Percentiles rank a stretch among this genome's conserved stretches.
Evolutionary conservation across 1,284 basidiomycete species (phyloP).

Genomic region (Cryptococcus sp.): DNA sequence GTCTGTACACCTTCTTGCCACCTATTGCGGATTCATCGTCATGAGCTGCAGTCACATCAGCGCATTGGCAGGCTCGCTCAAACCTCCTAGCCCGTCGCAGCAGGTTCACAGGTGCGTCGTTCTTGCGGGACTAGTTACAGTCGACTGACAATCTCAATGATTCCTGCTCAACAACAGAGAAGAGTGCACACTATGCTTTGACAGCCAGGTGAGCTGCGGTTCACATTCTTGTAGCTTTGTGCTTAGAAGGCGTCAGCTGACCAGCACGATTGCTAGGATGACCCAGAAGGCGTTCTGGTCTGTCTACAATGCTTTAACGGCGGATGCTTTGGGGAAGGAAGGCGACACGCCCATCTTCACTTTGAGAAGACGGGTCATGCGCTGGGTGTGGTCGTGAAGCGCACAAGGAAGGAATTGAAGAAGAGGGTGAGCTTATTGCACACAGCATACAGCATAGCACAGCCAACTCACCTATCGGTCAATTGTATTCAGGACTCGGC

Average conservation of each 20-base stretch:
- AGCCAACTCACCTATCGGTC: too few species aligned
- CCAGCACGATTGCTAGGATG: conserved; percentile 59
- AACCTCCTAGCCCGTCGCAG: conserved; percentile 40
- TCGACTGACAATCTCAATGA: not conserved
- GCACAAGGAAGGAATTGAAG: conserved; percentile 67
- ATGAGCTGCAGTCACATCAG: conserved; percentile 45
- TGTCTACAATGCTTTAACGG: conserved; percentile 95
- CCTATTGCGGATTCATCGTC: not conserved
- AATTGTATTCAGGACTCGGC: conserved; percentile 55
- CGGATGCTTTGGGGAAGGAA: conserved; percentile 64
- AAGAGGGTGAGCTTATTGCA: conserved; percentile 61
- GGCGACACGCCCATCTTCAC: conserved; percentile 73
- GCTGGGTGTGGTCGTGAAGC: conserved; percentile 79
- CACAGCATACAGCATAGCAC: not conserved
- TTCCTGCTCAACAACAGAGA: conserved; percentile 35
- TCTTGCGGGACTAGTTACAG: not conserved
- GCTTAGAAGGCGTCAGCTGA: conserved; percentile 14
- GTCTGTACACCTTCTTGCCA: too few species aligned
- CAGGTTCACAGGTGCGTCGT: conserved; percentile 50
- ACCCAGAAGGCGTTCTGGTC: conserved; percentile 76
- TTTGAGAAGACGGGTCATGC: conserved; percentile 69
- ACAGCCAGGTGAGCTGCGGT: conserved; percentile 68
- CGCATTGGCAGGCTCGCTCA: conserved; percentile 24
- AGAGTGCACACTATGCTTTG: conserved; percentile 83
- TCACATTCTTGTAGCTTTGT: conserved; percentile 2